These are phyloP conservation scores for Naumovozyma baii DNA, from an alignment of 805 yeast genomes.

Conservation along the genomic window DNA sequence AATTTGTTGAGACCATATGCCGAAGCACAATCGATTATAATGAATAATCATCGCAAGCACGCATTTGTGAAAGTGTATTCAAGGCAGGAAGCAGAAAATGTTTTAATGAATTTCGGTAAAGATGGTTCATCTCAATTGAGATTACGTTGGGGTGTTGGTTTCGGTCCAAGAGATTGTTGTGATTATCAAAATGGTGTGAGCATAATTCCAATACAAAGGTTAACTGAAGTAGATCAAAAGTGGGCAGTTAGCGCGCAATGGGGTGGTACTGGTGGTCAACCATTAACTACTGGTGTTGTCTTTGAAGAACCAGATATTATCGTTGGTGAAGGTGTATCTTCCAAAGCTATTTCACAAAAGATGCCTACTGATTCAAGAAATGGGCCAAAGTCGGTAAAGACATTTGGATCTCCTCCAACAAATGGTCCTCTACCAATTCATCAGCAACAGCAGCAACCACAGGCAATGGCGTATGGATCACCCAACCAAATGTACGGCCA, in stretches of 20 bases:
- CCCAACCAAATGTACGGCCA: constrained; percentile 13
- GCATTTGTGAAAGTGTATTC: constrained; percentile 94
- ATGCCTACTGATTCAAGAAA: constrained; percentile 87
- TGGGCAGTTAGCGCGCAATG: constrained; percentile 89
- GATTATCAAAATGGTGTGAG: constrained; percentile 87
- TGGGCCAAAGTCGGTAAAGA: constrained; percentile 73
- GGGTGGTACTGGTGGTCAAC: constrained; percentile 94
- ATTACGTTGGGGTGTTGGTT: constrained; percentile 98
- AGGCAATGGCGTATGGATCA: constrained; percentile 3
- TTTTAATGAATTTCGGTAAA: constrained; percentile 61
- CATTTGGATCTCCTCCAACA: constrained; percentile 29
- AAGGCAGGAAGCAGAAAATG: constrained; percentile 82
- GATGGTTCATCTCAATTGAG: constrained; percentile 57
- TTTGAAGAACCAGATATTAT: constrained; percentile 98
- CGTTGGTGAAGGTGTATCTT: constrained; percentile 86
- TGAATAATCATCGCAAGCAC: constrained; percentile 83
- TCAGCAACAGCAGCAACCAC: constrained; percentile 5
- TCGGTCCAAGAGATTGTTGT: constrained; percentile 97
- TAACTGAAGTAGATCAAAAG: constrained; percentile 87
- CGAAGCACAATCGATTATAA: constrained; percentile 81
- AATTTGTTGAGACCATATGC: constrained; percentile 73
- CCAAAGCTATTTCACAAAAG: constrained; percentile 82
- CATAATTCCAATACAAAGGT: constrained; percentile 72
- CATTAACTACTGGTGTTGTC: constrained; percentile 66
- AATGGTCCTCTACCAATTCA: constrained; percentile 30